phyloP scores from a whole-genome alignment of 2,329 filamentous ascomycete genomes.

The Thermothelomyces thermophilus region DNA sequence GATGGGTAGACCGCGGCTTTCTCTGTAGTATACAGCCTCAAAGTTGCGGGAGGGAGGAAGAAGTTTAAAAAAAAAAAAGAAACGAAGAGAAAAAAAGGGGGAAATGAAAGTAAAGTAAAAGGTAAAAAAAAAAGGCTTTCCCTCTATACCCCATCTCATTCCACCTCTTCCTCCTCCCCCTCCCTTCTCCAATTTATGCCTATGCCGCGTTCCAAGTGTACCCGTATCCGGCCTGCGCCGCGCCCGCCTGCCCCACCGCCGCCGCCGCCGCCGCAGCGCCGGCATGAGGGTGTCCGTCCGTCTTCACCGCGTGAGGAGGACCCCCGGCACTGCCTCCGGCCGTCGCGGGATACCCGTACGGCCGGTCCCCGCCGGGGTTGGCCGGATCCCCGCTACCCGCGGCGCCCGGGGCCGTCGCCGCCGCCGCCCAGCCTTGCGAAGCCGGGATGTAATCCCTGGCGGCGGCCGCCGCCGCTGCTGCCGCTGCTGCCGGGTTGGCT shows the following conservation, averaged over 20 bases:
- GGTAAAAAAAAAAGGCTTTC: too few species aligned
- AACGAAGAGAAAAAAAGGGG: too few species aligned
- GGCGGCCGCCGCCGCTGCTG: too few species aligned
- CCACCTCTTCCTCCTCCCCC: not conserved
- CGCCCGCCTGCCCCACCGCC: too few species aligned
- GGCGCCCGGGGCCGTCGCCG: constrained; percentile 38
- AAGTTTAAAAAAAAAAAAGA: too few species aligned
- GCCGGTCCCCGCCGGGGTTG: constrained; percentile 34
- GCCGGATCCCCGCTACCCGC: not conserved
- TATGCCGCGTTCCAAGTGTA: constrained; percentile 53
- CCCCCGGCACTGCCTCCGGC: not conserved
- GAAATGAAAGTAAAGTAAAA: too few species aligned
- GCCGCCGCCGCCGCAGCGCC: not conserved
- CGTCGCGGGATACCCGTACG: constrained; percentile 39
- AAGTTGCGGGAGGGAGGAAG: not conserved
- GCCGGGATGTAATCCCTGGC: constrained; percentile 46
- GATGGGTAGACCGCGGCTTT: too few species aligned
- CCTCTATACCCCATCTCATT: too few species aligned
- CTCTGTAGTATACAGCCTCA: not conserved
- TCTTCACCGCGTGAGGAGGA: not conserved
- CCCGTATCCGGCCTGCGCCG: constrained; percentile 30
- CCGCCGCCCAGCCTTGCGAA: constrained; percentile 45
- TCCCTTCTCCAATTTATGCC: not conserved
- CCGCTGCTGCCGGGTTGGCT: constrained; percentile 27
- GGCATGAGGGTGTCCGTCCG: not conserved